These are phyloP conservation scores for Quercus bicolor DNA, from an alignment of 306 rosid genomes.

Conservation along the genomic window DNA sequence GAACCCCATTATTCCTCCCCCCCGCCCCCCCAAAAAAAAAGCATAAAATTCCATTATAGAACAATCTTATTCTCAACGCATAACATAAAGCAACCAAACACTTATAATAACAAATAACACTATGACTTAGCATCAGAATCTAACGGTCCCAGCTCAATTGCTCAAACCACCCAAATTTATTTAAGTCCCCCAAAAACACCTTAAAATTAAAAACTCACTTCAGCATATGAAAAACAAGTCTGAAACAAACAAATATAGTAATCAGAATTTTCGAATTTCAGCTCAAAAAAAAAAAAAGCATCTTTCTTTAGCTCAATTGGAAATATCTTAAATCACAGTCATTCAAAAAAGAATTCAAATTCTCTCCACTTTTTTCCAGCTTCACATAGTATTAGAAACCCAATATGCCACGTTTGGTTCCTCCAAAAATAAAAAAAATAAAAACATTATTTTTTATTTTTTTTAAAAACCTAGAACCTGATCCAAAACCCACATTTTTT, in stretches of 20 bases:
- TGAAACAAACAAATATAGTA: slow-evolving; percentile 34
- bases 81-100: slow-evolving; percentile 60
- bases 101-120: slow-evolving; percentile 44
- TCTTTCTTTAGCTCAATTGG: slow-evolving; percentile 30
- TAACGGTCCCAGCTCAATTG: slow-evolving; percentile 56
- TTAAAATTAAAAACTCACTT: slow-evolving; percentile 24
- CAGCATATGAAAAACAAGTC: slow-evolving; percentile 16
- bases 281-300: slow-evolving; percentile 37
- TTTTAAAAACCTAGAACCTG: background rate
- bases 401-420: no score
- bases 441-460: no score
- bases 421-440: no score
- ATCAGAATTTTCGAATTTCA: slow-evolving; percentile 35
- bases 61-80: slow-evolving; percentile 31
- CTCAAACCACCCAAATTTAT: slow-evolving; percentile 33
- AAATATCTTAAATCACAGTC: slow-evolving; percentile 46
- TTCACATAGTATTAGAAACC: no score
- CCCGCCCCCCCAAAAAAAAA: background rate
- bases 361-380: slow-evolving; percentile 24
- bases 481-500: slow-evolving; percentile 25
- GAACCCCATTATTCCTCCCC: slow-evolving; percentile 48
- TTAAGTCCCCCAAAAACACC: no score
- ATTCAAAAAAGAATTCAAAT: slow-evolving; percentile 18
- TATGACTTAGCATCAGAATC: slow-evolving; percentile 78
- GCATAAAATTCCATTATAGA: slow-evolving; percentile 19